Conservation (phyloP, 2,329 filamentous ascomycete species). For the Calonectria pseudoturangicola region DNA sequence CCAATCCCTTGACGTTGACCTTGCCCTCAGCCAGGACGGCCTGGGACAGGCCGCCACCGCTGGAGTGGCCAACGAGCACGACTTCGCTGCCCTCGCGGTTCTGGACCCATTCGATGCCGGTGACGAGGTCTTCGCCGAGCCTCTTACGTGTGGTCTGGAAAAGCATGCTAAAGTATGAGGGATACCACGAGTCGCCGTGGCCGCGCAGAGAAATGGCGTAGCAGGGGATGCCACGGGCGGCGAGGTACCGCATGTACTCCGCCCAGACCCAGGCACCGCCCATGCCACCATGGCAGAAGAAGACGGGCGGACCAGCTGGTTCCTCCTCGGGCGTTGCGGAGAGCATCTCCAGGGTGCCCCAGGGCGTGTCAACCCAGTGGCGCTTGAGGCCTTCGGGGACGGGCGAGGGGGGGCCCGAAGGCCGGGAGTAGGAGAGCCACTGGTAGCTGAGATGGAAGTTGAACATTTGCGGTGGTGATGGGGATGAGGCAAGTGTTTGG, state of each 20-base stretch:
- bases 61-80: slow-evolving; percentile 70
- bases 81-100: slow-evolving; percentile 55
- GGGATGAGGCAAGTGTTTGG: slow-evolving; percentile 4
- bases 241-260: slow-evolving; percentile 70
- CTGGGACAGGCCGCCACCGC: slow-evolving; percentile 70
- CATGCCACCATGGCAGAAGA: slow-evolving; percentile 74
- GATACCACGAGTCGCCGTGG: slow-evolving; percentile 72
- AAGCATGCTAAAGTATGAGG: slow-evolving; percentile 68
- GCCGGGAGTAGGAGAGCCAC: slow-evolving; percentile 52
- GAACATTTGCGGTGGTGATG: slow-evolving; percentile 45
- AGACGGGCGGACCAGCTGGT: slow-evolving; percentile 59
- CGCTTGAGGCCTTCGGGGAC: slow-evolving; percentile 64
- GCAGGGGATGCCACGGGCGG: slow-evolving; percentile 65
- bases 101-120: slow-evolving; percentile 63
- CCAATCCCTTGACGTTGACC: slow-evolving; percentile 65
- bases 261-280: slow-evolving; percentile 72
- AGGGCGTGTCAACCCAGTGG: slow-evolving; percentile 64
- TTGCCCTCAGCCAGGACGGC: slow-evolving; percentile 65
- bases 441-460: slow-evolving; percentile 53
- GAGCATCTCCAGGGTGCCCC: slow-evolving; percentile 70
- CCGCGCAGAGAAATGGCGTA: slow-evolving; percentile 73
- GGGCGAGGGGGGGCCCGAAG: slow-evolving; percentile 47
- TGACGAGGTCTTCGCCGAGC: slow-evolving; percentile 66
- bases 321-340: slow-evolving; percentile 59
- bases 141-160: slow-evolving; percentile 65